Evolutionary conservation across 805 yeast genomes (phyloP), one percentile per base, ranked within the genome.

Genomic region (Vanderwaltozyma yarrowii): DNA sequence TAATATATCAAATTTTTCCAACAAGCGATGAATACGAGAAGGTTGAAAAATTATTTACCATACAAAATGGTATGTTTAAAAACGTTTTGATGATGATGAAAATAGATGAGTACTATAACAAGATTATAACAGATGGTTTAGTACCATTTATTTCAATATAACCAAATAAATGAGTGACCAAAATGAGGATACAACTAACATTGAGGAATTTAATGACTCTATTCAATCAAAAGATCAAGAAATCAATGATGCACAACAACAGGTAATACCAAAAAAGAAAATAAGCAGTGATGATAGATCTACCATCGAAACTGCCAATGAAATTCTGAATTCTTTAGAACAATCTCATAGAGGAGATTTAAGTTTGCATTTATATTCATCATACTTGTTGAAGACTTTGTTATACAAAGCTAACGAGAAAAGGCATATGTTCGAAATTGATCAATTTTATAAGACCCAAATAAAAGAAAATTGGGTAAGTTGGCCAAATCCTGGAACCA

Each of bases 311-410:
- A 14, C 30, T 2, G 59, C 60, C 2, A 49, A 54, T 30, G 61
- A 58, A 52, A 32, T 65, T 18, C 32, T 70, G 10, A 43, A 56
- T n/a, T 45, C 56, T 6, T 46, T 77, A 18, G 84, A 80, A 45
- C 62, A 62, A 12, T 67, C 67, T 2, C 73, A 68, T 42, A 56
- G 76, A 24, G 56, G 57, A 11, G 87, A 83, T 55, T 58, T 82
- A 23, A 70, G 80, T 0, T 50, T 74, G 2, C 94, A 83, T 57
- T 56, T 84, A 3, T 83, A 80, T 52, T 70, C 81, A 18, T 52
- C 77, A 0, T 64, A 65, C 41, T 60, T 82, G 21, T 38, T 59
- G 30, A 54, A 57, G 40, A 42, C 42, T 14, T 35, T 54, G 14
- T 36, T 59, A 15, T 36, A 39, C 32, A 45, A 43, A 31, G 59